Conservation (phyloP, 2,329 filamentous ascomycete species). For the Colletotrichum siamense region DNA sequence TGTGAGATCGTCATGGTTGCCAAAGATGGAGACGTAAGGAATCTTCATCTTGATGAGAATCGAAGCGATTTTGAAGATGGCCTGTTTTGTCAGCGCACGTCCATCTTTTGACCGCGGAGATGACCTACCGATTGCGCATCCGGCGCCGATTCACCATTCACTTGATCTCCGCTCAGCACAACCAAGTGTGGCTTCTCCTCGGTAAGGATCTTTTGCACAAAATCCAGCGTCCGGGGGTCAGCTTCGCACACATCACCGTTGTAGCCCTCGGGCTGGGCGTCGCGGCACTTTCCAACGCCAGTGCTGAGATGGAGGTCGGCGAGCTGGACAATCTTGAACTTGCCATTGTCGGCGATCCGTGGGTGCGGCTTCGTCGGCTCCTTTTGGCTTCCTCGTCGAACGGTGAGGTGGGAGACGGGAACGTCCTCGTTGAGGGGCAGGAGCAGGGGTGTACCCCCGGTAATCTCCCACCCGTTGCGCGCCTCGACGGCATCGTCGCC, state of each 20-base stretch:
- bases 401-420: slow-evolving; percentile 76
- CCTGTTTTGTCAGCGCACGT: slow-evolving; percentile 47
- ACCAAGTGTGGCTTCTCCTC: slow-evolving; percentile 95
- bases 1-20: slow-evolving; percentile 96
- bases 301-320: slow-evolving; percentile 96
- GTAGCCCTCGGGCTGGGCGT: slow-evolving; percentile 77
- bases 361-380: slow-evolving; percentile 73
- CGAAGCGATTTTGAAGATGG: slow-evolving; percentile 91
- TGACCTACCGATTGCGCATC: slow-evolving; percentile 81
- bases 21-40: slow-evolving; percentile 92
- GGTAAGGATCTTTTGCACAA: slow-evolving; percentile 82
- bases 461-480: slow-evolving; percentile 82
- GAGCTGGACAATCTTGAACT: slow-evolving; percentile 96
- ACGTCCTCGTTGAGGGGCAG: slow-evolving; percentile 67
- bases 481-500: slow-evolving; percentile 92
- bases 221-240: slow-evolving; percentile 89
- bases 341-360: slow-evolving; percentile 84
- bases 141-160: slow-evolving; percentile 91
- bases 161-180: slow-evolving; percentile 90
- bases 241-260: slow-evolving; percentile 85
- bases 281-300: slow-evolving; percentile 82
- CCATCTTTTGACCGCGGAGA: not conserved
- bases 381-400: slow-evolving; percentile 73
- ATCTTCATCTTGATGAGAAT: slow-evolving; percentile 86
- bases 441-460: slow-evolving; percentile 72